These are phyloP conservation scores for Galerina sulciceps DNA, from an alignment of 768 basidiomycete species.

Conservation along the genomic window DNA sequence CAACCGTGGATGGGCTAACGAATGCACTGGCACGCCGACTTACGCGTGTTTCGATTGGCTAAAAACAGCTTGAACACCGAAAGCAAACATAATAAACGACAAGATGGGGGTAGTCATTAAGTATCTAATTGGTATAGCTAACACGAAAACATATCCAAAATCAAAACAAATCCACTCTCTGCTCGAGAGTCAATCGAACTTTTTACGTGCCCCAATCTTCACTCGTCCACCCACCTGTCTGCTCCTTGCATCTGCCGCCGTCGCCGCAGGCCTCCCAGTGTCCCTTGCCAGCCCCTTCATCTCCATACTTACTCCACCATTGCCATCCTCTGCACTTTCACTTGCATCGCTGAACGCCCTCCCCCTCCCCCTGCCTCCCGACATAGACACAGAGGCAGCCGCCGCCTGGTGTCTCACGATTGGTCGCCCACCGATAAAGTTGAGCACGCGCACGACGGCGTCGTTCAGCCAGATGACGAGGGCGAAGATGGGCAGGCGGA, in stretches of 20 bases:
- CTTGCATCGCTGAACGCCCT: conserved; percentile 49
- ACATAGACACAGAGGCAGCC: not conserved
- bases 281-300: conserved; percentile 28
- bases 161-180: not conserved
- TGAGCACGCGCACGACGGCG: conserved; percentile 63
- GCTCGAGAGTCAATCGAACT: conserved; percentile 43
- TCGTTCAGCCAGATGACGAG: conserved; percentile 79
- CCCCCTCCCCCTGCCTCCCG: conserved; percentile 7
- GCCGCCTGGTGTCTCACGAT: conserved; percentile 19
- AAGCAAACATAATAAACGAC: not conserved
- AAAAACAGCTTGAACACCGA: no score
- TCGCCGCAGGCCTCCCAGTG: not conserved
- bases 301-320: conserved; percentile 21
- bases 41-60: no score
- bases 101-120: no score
- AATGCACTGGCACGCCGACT: no score
- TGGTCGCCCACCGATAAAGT: conserved; percentile 49
- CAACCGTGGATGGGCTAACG: no score
- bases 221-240: conserved; percentile 32
- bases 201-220: conserved; percentile 45
- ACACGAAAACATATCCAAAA: not conserved
- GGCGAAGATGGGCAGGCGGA: conserved; percentile 78
- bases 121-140: not conserved
- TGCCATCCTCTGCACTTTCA: conserved; percentile 69
- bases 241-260: conserved; percentile 9